A percentile compares a stretch with the other conserved stretches of the same genome.
Conservation (phyloP, 2,329 filamentous ascomycete genomes). For the Aspergillus terreus region DNA sequence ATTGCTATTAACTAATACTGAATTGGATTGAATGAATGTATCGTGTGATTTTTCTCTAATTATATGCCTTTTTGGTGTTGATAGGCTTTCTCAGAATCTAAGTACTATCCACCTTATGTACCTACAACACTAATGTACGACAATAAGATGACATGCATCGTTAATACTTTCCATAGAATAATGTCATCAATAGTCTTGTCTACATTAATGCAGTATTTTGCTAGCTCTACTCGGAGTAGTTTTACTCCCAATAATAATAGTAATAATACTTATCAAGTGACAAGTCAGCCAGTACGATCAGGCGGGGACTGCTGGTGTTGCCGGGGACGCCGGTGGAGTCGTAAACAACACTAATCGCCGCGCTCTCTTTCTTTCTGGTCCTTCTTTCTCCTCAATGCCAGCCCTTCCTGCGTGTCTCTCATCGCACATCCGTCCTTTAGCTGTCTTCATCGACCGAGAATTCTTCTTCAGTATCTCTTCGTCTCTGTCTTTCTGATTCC, state of each 20-base stretch:
- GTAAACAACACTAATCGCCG: not conserved
- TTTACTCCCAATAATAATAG: too few species aligned
- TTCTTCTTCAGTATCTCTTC: not conserved
- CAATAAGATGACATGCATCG: too few species aligned
- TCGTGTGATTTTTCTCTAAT: too few species aligned
- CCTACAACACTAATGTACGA: too few species aligned
- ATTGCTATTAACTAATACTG: not conserved
- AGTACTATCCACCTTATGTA: too few species aligned
- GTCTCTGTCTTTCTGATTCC: constrained; percentile 13
- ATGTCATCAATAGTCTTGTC: too few species aligned
- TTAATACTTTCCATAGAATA: too few species aligned
- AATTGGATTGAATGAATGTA: not conserved
- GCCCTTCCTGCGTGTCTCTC: not conserved
- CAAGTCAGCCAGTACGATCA: constrained; percentile 7
- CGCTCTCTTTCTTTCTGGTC: not conserved
- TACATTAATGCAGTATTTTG: too few species aligned
- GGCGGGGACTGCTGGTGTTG: not conserved
- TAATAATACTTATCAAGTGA: not conserved
- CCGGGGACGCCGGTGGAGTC: not conserved
- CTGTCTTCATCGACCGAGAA: not conserved
- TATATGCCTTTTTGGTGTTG: too few species aligned
- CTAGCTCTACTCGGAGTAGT: too few species aligned
- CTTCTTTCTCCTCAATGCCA: not conserved
- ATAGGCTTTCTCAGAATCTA: too few species aligned
- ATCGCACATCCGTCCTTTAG: not conserved